Evolutionary conservation across 805 yeast species (phyloP), one percentile per base, ranked within the genome.

Genomic region (Candida odintsovae): DNA sequence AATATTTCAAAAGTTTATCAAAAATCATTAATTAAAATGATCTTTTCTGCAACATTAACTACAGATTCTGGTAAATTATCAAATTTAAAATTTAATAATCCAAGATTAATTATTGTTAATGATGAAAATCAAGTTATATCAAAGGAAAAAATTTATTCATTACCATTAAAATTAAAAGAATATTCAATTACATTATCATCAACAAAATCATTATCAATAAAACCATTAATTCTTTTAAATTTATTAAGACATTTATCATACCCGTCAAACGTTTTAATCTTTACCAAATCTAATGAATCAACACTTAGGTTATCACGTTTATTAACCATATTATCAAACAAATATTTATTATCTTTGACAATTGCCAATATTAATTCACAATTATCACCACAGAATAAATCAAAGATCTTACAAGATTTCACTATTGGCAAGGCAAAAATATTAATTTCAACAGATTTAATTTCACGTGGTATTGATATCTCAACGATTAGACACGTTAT

Each of bases 391-490:
- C 65, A 69, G 11, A 72, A 76, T 25, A 77, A 94, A 40, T 67
- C 71, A 41, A 76, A 77, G 53, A 68, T 82, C 1, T 69, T 94
- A 45, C 72, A 76, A 37, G 72, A 73, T 7, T 90, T 94, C 58
- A 70, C 77, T 13, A 57, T 62, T 2, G 81, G 80, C 16, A 70
- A 75, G 1, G 67, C 79, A 41, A 68, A 73, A 38, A 59, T 89
- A 33, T 70, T 78, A 63, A 82, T 77, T 49, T 90, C 88, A 22
- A 94, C 99, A 0, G 99, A 94, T 67, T 72, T 94, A 56, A 85
- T 94, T 64, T 86, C 97, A n/a, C 82, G 99, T 67, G 99, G 99
- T 69, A 77, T 94, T 42, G 96, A 92, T 66, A 75, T 94, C 40
- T 67, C 75, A 15, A 73, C 80, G 4, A 78, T 94, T 42, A 73